These are phyloP conservation scores for Geotrichum klebahnii DNA, from an alignment of 1,139 yeast species.

Conservation along the genomic window DNA sequence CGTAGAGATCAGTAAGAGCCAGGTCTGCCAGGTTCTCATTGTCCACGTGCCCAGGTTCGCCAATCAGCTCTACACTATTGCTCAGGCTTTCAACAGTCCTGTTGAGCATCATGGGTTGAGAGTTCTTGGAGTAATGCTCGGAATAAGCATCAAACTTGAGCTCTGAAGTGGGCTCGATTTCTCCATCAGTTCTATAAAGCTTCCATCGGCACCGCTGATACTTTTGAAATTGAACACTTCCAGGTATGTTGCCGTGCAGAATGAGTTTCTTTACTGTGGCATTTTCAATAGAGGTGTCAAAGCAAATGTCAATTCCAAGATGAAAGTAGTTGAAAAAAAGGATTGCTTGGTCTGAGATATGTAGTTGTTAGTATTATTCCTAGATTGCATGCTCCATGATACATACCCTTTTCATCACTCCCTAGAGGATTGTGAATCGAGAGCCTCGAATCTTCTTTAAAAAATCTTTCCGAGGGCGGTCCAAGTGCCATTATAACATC, in stretches of 20 bases:
- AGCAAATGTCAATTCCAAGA: slow-evolving; percentile 36
- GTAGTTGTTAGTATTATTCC: slow-evolving; percentile 1
- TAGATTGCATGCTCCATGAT: slow-evolving; percentile 7
- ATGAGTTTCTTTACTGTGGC: slow-evolving; percentile 34
- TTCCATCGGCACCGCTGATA: slow-evolving; percentile 37
- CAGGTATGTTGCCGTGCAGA: slow-evolving; percentile 37
- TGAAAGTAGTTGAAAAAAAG: slow-evolving; percentile 36
- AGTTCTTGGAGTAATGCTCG: slow-evolving; percentile 9
- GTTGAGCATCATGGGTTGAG: slow-evolving; percentile 32
- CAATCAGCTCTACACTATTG: slow-evolving; percentile 34
- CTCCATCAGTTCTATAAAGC: slow-evolving; percentile 8
- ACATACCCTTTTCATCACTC: slow-evolving; percentile 22
- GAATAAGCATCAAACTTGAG: slow-evolving; percentile 23
- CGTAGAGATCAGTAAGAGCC: slow-evolving; percentile 34
- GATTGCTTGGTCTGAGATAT: slow-evolving; percentile 8
- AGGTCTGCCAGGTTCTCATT: slow-evolving; percentile 26
- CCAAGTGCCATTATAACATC: slow-evolving; percentile 35
- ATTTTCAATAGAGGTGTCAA: slow-evolving; percentile 28
- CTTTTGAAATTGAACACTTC: slow-evolving; percentile 33
- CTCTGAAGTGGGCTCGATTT: slow-evolving; percentile 25
- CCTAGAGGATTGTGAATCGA: slow-evolving; percentile 32
- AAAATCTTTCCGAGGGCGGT: slow-evolving; percentile 36
- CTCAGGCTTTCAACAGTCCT: slow-evolving; percentile 32
- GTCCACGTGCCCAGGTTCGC: slow-evolving; percentile 22
- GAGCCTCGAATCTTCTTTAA: slow-evolving; percentile 34